Evolutionary conservation across 2,329 filamentous ascomycete species (phyloP).

Genomic region (Epichloe glyceriae): DNA sequence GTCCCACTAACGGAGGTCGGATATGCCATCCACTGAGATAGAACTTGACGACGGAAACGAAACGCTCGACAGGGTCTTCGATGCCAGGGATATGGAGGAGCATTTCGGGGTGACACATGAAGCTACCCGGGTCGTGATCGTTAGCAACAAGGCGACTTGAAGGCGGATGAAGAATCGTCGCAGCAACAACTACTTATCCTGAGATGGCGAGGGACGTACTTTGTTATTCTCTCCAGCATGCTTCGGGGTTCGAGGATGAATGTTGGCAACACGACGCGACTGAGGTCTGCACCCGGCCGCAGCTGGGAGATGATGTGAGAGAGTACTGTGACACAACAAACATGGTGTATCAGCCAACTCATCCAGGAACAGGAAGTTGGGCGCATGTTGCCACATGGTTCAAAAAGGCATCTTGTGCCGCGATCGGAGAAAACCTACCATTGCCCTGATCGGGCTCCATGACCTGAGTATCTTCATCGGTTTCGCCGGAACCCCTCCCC

Average conservation of each 20-base stretch:
- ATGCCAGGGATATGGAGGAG: slow-evolving; percentile 77
- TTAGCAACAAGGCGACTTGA: background rate
- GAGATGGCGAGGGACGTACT: slow-evolving; percentile 43
- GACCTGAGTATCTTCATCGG: slow-evolving; percentile 60
- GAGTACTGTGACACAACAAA: slow-evolving; percentile 48
- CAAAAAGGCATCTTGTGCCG: background rate
- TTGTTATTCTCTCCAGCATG: slow-evolving; percentile 97
- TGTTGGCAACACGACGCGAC: slow-evolving; percentile 84
- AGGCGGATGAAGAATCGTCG: background rate
- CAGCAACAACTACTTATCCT: background rate
- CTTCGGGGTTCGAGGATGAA: slow-evolving; percentile 96
- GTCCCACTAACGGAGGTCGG: slow-evolving; percentile 66
- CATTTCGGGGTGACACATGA: slow-evolving; percentile 98
- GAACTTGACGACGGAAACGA: slow-evolving; percentile 93
- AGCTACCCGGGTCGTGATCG: slow-evolving; percentile 41
- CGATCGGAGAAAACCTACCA: slow-evolving; percentile 42
- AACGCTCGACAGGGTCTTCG: slow-evolving; percentile 79
- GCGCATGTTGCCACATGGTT: background rate
- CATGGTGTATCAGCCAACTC: background rate
- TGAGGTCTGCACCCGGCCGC: slow-evolving; percentile 87
- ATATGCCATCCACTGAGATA: slow-evolving; percentile 99
- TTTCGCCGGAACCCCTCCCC: slow-evolving; percentile 23
- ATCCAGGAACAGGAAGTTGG: background rate
- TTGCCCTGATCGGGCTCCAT: slow-evolving; percentile 91
- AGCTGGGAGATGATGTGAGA: slow-evolving; percentile 96